Evolutionary conservation across 139 green algal species (phyloP).

Genomic region (Spirogloea muscicola): DNA sequence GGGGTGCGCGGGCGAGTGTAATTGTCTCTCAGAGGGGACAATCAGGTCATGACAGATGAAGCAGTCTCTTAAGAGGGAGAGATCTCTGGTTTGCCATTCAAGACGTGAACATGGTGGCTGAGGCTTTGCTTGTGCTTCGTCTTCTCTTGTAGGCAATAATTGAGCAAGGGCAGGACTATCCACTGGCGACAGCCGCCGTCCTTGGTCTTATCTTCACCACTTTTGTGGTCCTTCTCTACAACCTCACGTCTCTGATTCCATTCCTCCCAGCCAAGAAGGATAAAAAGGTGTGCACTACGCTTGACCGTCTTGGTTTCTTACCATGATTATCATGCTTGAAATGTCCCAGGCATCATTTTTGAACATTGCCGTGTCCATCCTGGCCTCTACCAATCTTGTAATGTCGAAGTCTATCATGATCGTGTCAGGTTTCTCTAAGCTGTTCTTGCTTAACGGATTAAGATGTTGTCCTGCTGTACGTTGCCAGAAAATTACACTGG

Average conservation of each 20-base stretch:
- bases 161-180: background rate
- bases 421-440: background rate
- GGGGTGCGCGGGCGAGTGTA: too few species aligned
- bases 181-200: background rate
- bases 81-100: background rate
- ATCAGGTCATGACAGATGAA: too few species aligned
- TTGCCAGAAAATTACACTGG: slow-evolving; percentile 3
- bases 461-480: too few species aligned
- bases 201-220: background rate
- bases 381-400: background rate
- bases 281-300: background rate
- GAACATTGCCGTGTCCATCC: background rate
- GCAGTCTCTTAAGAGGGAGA: background rate
- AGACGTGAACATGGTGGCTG: background rate
- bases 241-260: too few species aligned
- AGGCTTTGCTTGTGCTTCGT: too few species aligned
- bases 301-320: background rate
- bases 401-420: slow-evolving; percentile 1
- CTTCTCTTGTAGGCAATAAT: background rate
- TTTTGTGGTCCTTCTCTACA: slow-evolving; percentile 12
- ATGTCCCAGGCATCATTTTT: background rate
- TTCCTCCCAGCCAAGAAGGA: slow-evolving; percentile 17
- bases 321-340: background rate
- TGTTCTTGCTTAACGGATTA: too few species aligned
- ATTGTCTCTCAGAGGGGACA: too few species aligned